Percentiles rank a stretch among this genome's conserved stretches.
These are phyloP conservation scores for Hamamelis virginiana DNA, from an alignment of 164 flowering plant species.

Conservation along the genomic window DNA sequence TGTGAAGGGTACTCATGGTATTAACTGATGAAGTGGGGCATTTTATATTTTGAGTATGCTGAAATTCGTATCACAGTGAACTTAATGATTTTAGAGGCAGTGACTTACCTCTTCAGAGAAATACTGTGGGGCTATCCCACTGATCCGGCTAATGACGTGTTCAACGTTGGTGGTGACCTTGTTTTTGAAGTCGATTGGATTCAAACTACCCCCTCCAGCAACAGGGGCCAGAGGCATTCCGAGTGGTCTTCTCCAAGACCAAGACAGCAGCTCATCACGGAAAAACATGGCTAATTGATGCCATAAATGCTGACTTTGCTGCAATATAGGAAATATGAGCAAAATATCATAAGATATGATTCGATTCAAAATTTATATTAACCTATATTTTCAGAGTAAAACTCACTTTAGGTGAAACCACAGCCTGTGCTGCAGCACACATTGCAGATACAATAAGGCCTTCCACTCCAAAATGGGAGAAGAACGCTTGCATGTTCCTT, in stretches of 20 bases:
- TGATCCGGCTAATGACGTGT: conserved; percentile 67
- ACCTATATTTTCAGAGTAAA: neutral
- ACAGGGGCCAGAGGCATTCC: conserved; percentile 66
- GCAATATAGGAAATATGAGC: conserved; percentile 24
- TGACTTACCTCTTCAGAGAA: conserved; percentile 73
- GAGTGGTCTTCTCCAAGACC: conserved; percentile 91
- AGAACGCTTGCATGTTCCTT: conserved; percentile 90
- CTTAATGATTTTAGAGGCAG: neutral
- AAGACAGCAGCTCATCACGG: conserved; percentile 95
- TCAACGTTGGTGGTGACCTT: conserved; percentile 87
- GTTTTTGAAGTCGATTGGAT: conserved; percentile 71
- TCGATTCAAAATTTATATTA: neutral
- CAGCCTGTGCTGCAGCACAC: conserved; percentile 96
- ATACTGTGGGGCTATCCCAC: conserved; percentile 74
- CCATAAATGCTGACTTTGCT: conserved; percentile 97
- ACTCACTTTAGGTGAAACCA: conserved; percentile 85
- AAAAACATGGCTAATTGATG: conserved; percentile 98
- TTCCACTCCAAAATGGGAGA: conserved; percentile 96
- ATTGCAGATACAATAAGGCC: conserved; percentile 94
- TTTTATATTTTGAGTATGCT: too few relatives aligned
- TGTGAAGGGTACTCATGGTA: too few relatives aligned
- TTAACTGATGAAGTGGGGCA: too few relatives aligned
- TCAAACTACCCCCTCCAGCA: conserved; percentile 58
- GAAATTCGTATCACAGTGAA: too few relatives aligned
- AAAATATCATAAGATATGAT: neutral